Evolutionary conservation across 2,329 filamentous ascomycete species (phyloP).

Genomic region (Stachybotrys chartarum): DNA sequence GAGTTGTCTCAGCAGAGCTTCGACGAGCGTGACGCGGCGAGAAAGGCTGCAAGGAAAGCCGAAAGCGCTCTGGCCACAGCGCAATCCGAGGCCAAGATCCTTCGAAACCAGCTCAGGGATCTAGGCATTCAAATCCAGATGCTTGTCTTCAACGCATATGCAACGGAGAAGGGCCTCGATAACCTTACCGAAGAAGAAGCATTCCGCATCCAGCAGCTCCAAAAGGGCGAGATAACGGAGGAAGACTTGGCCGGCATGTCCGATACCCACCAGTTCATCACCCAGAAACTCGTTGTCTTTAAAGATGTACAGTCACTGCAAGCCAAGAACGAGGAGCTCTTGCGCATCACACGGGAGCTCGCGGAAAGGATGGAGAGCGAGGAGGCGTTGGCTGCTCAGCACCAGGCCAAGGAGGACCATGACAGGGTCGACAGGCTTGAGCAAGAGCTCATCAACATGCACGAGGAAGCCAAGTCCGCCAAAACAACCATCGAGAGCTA

Average conservation of each 20-base stretch:
- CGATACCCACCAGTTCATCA: conserved; percentile 83
- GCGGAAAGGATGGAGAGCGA: conserved; percentile 88
- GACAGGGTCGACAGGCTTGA: conserved; percentile 68
- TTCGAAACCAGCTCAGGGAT: conserved; percentile 82
- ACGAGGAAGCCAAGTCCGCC: conserved; percentile 79
- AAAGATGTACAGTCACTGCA: conserved; percentile 79
- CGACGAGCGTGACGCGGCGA: conserved; percentile 70
- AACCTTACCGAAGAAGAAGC: conserved; percentile 65
- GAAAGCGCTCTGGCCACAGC: conserved; percentile 61
- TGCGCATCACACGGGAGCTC: conserved; percentile 76
- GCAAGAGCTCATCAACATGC: conserved; percentile 64
- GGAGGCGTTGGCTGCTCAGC: conserved; percentile 64
- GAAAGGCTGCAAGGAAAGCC: conserved; percentile 71
- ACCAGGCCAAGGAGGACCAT: conserved; percentile 55
- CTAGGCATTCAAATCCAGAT: conserved; percentile 86
- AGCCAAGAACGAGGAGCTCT: conserved; percentile 76
- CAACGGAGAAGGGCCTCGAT: conserved; percentile 71
- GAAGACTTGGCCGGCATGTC: conserved; percentile 67
- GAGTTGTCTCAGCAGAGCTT: conserved; percentile 75
- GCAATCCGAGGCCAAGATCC: conserved; percentile 65
- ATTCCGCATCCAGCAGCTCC: conserved; percentile 68
- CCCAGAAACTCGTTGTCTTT: conserved; percentile 82
- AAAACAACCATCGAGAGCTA: conserved; percentile 84
- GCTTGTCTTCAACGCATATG: conserved; percentile 78
- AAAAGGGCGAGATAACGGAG: conserved; percentile 67